A percentile compares a stretch with the other conserved stretches of the same genome.
These are phyloP conservation scores for Vaccinium darrowii DNA, from an alignment of 148 eudicot genomes.

Conservation along the genomic window DNA sequence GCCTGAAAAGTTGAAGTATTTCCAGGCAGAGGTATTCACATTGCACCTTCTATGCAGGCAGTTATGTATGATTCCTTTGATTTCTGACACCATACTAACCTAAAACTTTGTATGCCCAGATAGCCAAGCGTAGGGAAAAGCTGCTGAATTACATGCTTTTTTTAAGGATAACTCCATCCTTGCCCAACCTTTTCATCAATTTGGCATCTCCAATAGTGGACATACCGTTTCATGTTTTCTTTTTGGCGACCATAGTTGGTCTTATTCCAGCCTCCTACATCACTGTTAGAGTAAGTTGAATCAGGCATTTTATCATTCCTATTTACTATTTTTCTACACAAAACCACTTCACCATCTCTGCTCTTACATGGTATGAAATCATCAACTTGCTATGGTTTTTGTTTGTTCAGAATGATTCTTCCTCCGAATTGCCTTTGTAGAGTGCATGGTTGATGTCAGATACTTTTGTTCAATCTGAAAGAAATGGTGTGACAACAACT, in stretches of 20 bases:
- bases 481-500: neutral
- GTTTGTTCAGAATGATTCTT: neutral
- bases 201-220: conserved; percentile 95
- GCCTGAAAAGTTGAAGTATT: conserved; percentile 80
- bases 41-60: neutral
- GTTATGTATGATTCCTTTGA: neutral
- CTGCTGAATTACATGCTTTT: conserved; percentile 77
- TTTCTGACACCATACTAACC: conserved; percentile 12
- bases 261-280: conserved; percentile 81
- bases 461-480: neutral
- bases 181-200: conserved; percentile 91
- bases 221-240: conserved; percentile 84
- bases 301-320: neutral
- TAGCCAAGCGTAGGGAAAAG: conserved; percentile 76
- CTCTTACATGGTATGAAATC: neutral
- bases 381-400: neutral
- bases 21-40: conserved; percentile 71
- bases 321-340: neutral
- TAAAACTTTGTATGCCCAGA: conserved; percentile 33
- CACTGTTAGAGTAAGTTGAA: conserved; percentile 68
- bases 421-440: neutral
- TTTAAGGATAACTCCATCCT: conserved; percentile 76
- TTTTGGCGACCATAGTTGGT: conserved; percentile 79
- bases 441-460: neutral
- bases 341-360: neutral